Conservation (phyloP, 148 eudicot species). For the Arctostaphylos glauca region DNA sequence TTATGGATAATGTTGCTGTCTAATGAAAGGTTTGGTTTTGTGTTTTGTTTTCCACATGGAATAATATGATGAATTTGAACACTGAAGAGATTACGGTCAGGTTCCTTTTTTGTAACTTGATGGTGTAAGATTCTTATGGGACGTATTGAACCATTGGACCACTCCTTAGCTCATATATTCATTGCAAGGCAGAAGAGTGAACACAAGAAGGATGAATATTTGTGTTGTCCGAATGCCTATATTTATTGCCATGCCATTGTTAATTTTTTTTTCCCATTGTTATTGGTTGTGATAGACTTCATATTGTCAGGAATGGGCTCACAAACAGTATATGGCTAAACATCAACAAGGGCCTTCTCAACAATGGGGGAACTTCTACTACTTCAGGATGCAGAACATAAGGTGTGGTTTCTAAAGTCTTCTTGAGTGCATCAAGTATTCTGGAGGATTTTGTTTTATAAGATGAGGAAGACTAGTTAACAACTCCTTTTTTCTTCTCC, state of each 20-base stretch:
- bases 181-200: neutral
- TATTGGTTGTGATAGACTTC: neutral
- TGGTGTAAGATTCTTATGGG: neutral
- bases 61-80: neutral
- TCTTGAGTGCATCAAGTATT: neutral
- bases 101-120: neutral
- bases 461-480: neutral
- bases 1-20: neutral
- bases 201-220: neutral
- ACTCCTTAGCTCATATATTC: neutral
- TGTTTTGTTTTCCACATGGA: neutral
- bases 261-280: neutral
- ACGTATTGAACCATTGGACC: neutral
- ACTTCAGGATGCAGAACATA: constrained; percentile 95
- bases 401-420: constrained; percentile 39
- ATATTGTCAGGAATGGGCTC: constrained; percentile 83
- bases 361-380: constrained; percentile 98
- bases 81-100: neutral
- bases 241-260: neutral
- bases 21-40: neutral
- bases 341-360: constrained; percentile 98
- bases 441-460: neutral
- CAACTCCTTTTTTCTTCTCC: neutral
- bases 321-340: constrained; percentile 84
- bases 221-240: neutral